These are phyloP conservation scores for Parasitella parasitica DNA, from an alignment of 371 early-diverging fungal genomes.

Conservation along the genomic window DNA sequence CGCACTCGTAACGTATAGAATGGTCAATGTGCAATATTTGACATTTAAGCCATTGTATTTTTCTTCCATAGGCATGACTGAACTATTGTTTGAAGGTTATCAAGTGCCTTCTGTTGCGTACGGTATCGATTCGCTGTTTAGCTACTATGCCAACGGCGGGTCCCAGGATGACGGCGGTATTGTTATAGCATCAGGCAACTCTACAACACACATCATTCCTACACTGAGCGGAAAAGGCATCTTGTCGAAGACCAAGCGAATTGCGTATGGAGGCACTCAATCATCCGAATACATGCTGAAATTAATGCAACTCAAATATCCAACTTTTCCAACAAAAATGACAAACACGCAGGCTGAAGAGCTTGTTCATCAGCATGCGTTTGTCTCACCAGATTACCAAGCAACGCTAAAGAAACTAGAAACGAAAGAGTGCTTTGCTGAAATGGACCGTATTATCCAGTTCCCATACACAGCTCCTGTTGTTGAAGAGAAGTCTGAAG, in stretches of 20 bases:
- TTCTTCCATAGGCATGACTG: constrained; percentile 64
- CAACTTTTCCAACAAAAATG: constrained; percentile 85
- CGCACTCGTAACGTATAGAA: constrained; percentile 59
- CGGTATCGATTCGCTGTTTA: constrained; percentile 87
- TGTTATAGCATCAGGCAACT: constrained; percentile 73
- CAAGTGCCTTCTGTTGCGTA: constrained; percentile 74
- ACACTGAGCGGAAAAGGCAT: constrained; percentile 60
- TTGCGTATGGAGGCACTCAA: constrained; percentile 35
- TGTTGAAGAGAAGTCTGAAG: constrained; percentile 76
- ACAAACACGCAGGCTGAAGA: constrained; percentile 71
- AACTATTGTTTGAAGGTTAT: constrained; percentile 88
- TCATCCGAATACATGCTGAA: constrained; percentile 82
- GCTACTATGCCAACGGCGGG: constrained; percentile 69
- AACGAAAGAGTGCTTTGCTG: constrained; percentile 52
- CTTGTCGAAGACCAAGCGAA: constrained; percentile 61
- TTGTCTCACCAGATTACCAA: constrained; percentile 77
- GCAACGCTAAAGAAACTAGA: constrained; percentile 58
- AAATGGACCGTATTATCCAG: constrained; percentile 67
- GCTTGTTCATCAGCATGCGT: constrained; percentile 63
- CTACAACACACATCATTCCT: constrained; percentile 78
- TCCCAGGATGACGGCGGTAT: constrained; percentile 61
- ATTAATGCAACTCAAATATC: constrained; percentile 88
- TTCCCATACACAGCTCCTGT: constrained; percentile 72
- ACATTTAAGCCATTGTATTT: background rate
- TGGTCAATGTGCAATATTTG: background rate